Base-by-base conservation (phyloP, 2,329 filamentous ascomycete species). In the Thelonectria olida region DNA sequence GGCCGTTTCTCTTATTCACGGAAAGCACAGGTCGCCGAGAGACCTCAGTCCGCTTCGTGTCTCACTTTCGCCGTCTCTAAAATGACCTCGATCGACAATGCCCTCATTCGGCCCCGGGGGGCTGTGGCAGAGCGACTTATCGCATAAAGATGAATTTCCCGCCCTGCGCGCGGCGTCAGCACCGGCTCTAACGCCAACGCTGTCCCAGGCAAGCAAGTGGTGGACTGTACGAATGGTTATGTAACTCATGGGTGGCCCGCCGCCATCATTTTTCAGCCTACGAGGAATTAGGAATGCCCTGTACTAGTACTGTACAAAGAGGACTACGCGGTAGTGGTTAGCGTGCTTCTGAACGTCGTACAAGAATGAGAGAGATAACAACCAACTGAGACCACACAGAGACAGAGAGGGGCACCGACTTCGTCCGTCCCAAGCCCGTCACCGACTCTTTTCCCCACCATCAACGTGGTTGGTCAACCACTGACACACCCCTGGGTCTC, bases 91-190 rank as follows among this genome's bases (percentile, higher is more conserved):
- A 20, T 50, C 15, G 31, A 47, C 25, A 8, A 7, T 31, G n/a
- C 25, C 28, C 39, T 28, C 54, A 44, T 39, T 25, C 25, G 38
- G 41, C 19, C 34, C 45, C 42, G 54, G 58, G 41, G 44, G n/a
- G n/a, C n/a, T n/a, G n/a, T n/a, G n/a, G n/a, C n/a, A n/a, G n/a
- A n/a, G n/a, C n/a, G n/a, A 41, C 28, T 8, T 34, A 15, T 34
- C 42, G 59, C 54, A 61, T 62, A 62, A 69, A 50, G 41, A 50
- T 61, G 62, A 64, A 34, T 62, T 69, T 63, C 56, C 66, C 57
- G 54, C 56, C 48, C 58, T 65, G 60, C 59, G 57, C 64, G 59
- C 59, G 57, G 54, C 62, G 41, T 47, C 36, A 66, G 49, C 50
- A 54, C 44, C 55, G 44, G 62, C 53, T 50, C 64, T 56, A 47